Percentiles rank a stretch among this genome's conserved stretches.
phyloP scores from a whole-genome alignment of 805 yeast species.

The Barnettozyma populi region DNA sequence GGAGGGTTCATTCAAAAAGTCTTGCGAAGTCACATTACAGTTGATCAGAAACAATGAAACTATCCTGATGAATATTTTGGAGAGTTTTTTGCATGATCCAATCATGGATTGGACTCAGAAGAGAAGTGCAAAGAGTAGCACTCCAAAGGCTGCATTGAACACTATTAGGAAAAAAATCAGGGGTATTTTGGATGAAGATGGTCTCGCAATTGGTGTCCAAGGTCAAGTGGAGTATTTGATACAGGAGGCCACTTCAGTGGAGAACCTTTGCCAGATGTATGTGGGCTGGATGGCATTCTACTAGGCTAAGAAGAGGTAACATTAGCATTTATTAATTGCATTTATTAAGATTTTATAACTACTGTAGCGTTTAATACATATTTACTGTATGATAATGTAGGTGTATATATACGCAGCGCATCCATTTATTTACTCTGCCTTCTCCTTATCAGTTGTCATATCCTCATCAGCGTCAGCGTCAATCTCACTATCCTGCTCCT shows the following conservation, averaged over 20 bases:
- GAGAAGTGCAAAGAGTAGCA: conserved; percentile 32
- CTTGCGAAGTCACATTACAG: conserved; percentile 78
- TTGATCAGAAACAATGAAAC: conserved; percentile 76
- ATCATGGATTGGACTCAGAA: conserved; percentile 68
- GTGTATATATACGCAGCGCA: too few species aligned
- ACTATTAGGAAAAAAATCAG: conserved; percentile 74
- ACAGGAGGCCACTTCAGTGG: conserved; percentile 70
- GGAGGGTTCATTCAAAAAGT: conserved; percentile 82
- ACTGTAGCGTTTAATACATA: too few species aligned
- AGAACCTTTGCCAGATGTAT: conserved; percentile 78
- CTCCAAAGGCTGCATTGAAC: conserved; percentile 65
- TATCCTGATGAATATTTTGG: conserved; percentile 81
- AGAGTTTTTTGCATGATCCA: conserved; percentile 90
- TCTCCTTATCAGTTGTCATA: too few species aligned
- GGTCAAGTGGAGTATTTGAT: conserved; percentile 91
- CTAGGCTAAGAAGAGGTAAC: conserved; percentile 21
- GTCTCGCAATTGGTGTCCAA: conserved; percentile 80
- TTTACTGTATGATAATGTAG: too few species aligned
- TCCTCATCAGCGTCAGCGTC: background rate
- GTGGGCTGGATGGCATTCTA: conserved; percentile 88
- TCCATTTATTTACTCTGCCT: too few species aligned
- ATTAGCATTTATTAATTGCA: background rate
- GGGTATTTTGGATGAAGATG: conserved; percentile 77
- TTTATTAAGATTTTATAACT: too few species aligned
- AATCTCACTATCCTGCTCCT: background rate